These are phyloP conservation scores for Prunus mira DNA, from an alignment of 306 rosid genomes.

Conservation along the genomic window DNA sequence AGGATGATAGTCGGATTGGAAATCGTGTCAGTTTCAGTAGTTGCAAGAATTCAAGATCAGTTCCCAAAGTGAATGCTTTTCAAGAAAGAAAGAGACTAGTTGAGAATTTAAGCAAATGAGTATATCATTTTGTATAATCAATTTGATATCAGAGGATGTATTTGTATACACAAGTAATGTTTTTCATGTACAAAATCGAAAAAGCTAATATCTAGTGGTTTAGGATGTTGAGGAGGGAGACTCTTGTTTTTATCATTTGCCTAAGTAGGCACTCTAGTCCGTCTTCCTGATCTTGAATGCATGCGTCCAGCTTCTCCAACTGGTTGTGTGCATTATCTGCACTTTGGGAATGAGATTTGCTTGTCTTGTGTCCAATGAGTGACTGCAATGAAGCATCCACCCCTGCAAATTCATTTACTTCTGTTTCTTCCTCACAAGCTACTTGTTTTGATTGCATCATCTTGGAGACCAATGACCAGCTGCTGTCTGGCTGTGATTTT, in stretches of 20 bases:
- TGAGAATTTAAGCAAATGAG: not conserved
- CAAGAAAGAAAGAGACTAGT: not conserved
- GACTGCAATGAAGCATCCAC: slow-evolving; percentile 8
- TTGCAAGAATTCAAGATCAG: not conserved
- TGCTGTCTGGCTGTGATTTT: slow-evolving; percentile 11
- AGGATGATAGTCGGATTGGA: too few species aligned
- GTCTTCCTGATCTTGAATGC: slow-evolving; percentile 19
- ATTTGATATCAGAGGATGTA: not conserved
- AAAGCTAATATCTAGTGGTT: slow-evolving; percentile 14
- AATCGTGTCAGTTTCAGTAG: not conserved
- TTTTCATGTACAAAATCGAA: not conserved
- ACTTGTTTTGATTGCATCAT: not conserved
- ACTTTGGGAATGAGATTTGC: not conserved
- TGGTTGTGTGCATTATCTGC: slow-evolving; percentile 1
- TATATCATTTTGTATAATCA: not conserved
- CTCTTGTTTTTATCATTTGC: slow-evolving; percentile 38
- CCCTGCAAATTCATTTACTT: slow-evolving; percentile 7
- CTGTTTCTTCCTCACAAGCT: not conserved
- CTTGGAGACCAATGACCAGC: slow-evolving; percentile 31
- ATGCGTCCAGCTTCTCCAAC: slow-evolving; percentile 12
- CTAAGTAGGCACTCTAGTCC: slow-evolving; percentile 17
- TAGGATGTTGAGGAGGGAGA: slow-evolving; percentile 36
- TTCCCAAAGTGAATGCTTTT: not conserved
- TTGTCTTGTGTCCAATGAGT: not conserved
- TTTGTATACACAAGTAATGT: not conserved